Base-by-base conservation (phyloP, 1,139 yeast genomes). In the Hyphopichia fennica region DNA sequence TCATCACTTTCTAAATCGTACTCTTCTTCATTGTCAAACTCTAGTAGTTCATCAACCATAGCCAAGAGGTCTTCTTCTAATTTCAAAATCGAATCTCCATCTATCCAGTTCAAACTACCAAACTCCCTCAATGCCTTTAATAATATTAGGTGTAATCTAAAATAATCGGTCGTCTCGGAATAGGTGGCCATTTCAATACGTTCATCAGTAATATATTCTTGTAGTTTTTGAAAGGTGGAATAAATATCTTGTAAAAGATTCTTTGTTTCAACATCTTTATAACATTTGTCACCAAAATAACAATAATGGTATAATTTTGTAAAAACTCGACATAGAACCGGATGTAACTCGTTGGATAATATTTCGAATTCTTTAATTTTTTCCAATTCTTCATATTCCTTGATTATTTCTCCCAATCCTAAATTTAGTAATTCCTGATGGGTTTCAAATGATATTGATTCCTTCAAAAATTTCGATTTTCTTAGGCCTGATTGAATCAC, bases 341-440 rank as follows among this genome's bases (percentile, higher is more conserved):
- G 28, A 25, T 25, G 28, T 7, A 25, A 10, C 11, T 10, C 11
- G 13, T 25, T 7, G 8, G 28, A 25, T 5, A 25, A 10, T 9
- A 10, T 10, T 10, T 11, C 28, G 4, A 25, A 25, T 5, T 25
- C 28, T 25, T 7, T 25, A 7, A 25, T 11, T 7, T 25, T 25
- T 25, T 25, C n/a, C 13, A 32, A 32, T 3, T 32, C 35, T 13
- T 36, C 27, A 20, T 28, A 36, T 18, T 36, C 39, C 5, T 30
- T 20, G 23, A 28, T 28, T 5, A 36, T 20, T 8, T 19, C 34
- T 14, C 10, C 17, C 10, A 32, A 7, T 9, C 20, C 35, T 11
- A 16, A n/a, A 11, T 16, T 23, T 5, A n/a, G n/a, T 13, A 17
- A 11, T 3, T 32, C 23, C 9, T 32, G 23, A 11, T 25, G 28